These are phyloP conservation scores for Eimeria maxima DNA, from an alignment of 169 alveolate species.

Conservation along the genomic window DNA sequence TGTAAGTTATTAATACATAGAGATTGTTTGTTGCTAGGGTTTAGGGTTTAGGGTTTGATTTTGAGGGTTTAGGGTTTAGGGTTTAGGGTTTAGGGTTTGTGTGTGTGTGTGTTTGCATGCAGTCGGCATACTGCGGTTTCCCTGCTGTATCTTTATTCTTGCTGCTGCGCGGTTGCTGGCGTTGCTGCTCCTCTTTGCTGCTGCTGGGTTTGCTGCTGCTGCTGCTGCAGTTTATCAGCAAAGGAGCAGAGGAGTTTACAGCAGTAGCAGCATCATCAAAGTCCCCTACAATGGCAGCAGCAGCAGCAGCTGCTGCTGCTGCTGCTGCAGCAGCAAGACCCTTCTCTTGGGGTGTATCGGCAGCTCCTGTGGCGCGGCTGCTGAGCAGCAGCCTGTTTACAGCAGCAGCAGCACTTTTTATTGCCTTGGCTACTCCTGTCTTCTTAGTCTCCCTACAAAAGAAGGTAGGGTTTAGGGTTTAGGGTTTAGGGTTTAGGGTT, in stretches of 20 bases:
- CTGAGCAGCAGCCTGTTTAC: background rate
- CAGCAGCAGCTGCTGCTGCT: background rate
- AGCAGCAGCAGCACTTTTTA: no score
- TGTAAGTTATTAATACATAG: background rate
- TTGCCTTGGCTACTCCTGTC: no score
- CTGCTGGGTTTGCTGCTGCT: slow-evolving; percentile 1
- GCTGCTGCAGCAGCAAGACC: background rate
- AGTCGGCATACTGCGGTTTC: slow-evolving; percentile 35
- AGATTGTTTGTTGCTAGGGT: background rate
- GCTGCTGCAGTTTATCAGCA: background rate
- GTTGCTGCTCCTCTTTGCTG: background rate
- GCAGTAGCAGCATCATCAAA: background rate
- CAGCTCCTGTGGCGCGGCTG: background rate
- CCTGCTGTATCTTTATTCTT: background rate
- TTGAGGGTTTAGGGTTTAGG: background rate
- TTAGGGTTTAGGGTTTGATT: background rate
- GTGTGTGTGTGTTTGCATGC: background rate
- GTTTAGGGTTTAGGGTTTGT: slow-evolving; percentile 7
- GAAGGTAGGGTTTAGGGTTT: no score
- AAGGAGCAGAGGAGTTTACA: background rate
- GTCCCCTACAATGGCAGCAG: background rate
- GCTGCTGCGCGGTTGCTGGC: slow-evolving; percentile 24
- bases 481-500: background rate
- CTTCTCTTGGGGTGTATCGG: background rate
- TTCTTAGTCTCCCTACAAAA: no score